phyloP scores from a whole-genome alignment of 148 eudicot genomes.

The Chenopodium suecicum region DNA sequence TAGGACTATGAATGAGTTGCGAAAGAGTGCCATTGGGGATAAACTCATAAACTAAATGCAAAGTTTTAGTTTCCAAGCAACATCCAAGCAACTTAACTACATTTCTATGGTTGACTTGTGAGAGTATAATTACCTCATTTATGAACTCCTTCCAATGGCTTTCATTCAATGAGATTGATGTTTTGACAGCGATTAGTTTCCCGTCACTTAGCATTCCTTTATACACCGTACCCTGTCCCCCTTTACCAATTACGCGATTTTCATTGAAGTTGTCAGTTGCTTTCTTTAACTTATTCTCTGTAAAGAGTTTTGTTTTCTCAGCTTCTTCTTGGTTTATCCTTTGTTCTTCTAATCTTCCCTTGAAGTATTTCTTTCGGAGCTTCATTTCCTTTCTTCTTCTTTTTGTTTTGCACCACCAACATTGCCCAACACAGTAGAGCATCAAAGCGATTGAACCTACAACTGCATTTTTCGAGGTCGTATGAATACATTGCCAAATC shows the following conservation, averaged over 20 bases:
- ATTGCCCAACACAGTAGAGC: background rate
- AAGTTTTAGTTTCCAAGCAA: background rate
- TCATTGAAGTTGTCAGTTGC: background rate
- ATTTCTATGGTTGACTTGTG: background rate
- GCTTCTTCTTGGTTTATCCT: background rate
- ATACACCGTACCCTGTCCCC: background rate
- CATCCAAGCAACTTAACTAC: background rate
- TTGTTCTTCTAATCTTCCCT: background rate
- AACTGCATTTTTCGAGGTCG: too few relatives aligned
- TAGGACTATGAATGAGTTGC: background rate
- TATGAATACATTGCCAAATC: too few relatives aligned
- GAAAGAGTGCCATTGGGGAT: background rate
- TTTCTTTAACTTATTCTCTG: background rate
- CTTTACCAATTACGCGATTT: background rate
- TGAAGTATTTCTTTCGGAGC: background rate
- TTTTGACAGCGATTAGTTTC: background rate
- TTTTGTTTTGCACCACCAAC: background rate
- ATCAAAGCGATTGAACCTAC: background rate
- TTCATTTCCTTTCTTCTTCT: background rate
- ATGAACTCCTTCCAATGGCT: background rate
- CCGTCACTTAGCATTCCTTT: background rate
- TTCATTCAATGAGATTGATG: background rate
- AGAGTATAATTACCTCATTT: background rate
- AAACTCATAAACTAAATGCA: background rate
- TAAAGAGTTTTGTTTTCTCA: background rate